Evolutionary conservation across 257 asterid genomes (phyloP), one percentile per base, ranked within the genome.

Genomic region (Leonotis leonurus): DNA sequence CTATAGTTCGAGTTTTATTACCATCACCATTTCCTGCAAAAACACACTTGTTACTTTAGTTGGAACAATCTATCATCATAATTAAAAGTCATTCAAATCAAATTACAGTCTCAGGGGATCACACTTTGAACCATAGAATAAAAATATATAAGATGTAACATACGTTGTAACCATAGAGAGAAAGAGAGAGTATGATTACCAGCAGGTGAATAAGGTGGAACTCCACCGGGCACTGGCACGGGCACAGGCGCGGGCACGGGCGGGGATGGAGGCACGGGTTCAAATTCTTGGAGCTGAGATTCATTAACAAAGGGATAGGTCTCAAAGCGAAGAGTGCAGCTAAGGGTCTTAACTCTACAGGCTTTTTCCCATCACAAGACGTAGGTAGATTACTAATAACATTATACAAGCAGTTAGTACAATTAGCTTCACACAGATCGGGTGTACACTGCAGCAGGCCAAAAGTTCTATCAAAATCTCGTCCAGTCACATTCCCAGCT

Each of bases 381-480:
- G 0, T 11, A 0, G 65, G 61, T 6, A 77, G 21, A 13, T 13
- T 30, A 0, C 21, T 37, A 2, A 59, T 36, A 16, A 65, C 71
- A 6, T 4, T 18, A 3, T 39, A 6, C 3, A 77, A 56, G 29
- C 82, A 73, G 0, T 12, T 32, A 6, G 16, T 25, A 51, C 83
- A 77, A 29, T 73, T 61, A 0, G 56, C 25, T 0, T 67, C 2
- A 5, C 72, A 65, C 43, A 77, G 57, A 59, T 77, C 79, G 18
- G 83, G 83, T 36, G 56, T 62, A 43, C 83, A 77, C 64, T 77
- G 77, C 1, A 56, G 59, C 49, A 70, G 5, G 0, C 58, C 74
- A n/a, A 12, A 77, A 36, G 57, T 45, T 0, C 20, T 7, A 7
- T 27, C 66, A 30, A 44, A 70, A 69, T 30, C 70, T 0, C 73